These are phyloP conservation scores for Hylodesmum podocarpum DNA, from an alignment of 306 rosid species.

Conservation along the genomic window DNA sequence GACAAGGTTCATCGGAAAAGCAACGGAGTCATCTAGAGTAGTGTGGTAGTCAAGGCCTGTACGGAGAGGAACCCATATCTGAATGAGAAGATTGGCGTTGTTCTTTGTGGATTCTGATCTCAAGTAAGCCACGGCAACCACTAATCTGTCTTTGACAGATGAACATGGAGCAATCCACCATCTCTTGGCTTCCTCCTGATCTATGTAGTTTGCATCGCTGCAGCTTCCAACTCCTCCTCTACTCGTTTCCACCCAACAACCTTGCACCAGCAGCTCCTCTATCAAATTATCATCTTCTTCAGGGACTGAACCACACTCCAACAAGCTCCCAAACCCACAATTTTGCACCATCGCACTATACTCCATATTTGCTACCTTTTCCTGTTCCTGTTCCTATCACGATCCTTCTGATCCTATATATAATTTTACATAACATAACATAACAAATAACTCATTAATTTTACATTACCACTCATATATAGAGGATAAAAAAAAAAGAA, in stretches of 20 bases:
- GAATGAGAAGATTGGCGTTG: slow-evolving; percentile 39
- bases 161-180: slow-evolving; percentile 54
- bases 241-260: slow-evolving; percentile 54
- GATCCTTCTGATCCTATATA: too few relatives aligned
- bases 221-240: background rate
- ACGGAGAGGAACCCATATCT: slow-evolving; percentile 56
- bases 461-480: background rate
- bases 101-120: slow-evolving; percentile 45
- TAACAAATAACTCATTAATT: background rate
- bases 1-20: too few relatives aligned
- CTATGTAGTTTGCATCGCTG: background rate
- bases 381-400: too few relatives aligned
- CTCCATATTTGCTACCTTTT: too few relatives aligned
- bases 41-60: slow-evolving; percentile 19
- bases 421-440: background rate
- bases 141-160: slow-evolving; percentile 52
- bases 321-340: background rate
- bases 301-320: background rate
- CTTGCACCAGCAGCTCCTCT: slow-evolving; percentile 43
- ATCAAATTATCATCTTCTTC: slow-evolving; percentile 34
- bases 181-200: slow-evolving; percentile 25
- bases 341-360: slow-evolving; percentile 29
- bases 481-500: background rate
- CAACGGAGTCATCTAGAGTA: background rate
- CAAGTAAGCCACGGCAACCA: slow-evolving; percentile 43